Conservation (phyloP, 2,329 filamentous ascomycete species). For the Sporothrix pallida region DNA sequence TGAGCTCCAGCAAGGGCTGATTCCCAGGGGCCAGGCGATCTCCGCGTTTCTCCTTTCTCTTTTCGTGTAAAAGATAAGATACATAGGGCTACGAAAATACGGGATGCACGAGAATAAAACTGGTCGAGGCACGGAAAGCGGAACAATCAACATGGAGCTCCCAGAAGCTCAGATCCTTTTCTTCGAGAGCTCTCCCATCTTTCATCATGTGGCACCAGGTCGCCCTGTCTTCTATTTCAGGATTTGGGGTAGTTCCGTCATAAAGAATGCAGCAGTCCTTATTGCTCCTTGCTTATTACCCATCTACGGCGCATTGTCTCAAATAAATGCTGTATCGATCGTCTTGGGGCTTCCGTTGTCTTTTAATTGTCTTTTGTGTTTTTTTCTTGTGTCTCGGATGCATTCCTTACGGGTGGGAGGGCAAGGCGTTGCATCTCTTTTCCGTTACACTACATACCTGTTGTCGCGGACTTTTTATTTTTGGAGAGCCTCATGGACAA, state of each 20-base stretch:
- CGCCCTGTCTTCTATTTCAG: background rate
- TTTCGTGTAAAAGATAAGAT: no score
- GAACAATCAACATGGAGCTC: no score
- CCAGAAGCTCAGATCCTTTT: no score
- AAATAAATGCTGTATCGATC: background rate
- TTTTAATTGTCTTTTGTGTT: background rate
- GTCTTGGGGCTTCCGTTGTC: no score
- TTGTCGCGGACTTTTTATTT: background rate
- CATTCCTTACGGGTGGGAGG: constrained; percentile 6
- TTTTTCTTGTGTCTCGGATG: background rate
- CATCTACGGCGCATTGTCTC: background rate
- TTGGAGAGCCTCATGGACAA: background rate
- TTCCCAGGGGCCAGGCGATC: background rate
- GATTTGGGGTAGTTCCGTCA: constrained; percentile 24
- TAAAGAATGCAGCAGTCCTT: background rate
- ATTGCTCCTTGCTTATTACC: background rate
- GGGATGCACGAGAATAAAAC: background rate
- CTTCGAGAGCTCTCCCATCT: no score
- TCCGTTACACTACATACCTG: constrained; percentile 13
- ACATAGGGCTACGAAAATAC: constrained; percentile 20
- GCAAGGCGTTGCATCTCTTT: background rate
- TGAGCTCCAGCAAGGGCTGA: background rate
- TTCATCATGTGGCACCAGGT: background rate
- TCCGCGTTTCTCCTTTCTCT: background rate
- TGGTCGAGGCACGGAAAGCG: background rate